Evolutionary conservation across 441 rosid genomes (phyloP), one percentile per base, ranked within the genome.

Genomic region (Adansonia grandidieri): DNA sequence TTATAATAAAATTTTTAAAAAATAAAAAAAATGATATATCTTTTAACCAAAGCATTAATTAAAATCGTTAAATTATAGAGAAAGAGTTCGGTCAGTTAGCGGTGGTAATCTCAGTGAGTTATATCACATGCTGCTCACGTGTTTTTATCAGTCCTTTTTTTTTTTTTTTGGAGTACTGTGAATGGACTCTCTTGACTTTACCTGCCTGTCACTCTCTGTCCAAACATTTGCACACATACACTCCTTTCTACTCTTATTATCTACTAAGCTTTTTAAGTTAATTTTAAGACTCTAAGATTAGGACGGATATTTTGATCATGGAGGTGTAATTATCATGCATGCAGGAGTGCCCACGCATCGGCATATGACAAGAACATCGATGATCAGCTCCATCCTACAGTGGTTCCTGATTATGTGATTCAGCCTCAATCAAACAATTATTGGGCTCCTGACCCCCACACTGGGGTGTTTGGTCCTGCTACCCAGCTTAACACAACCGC

Each of bases 371-470:
- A 92, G 93, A 92, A 94, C 89, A 60, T 82, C 45, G 98, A 94
- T 19, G 95, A 94, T 51, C 90, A 85, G 13, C 74, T 84, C 63
- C 88, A 47, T 9, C 85, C 97, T 4, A 70, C 78, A 61, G 77
- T 79, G 60, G 97, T 92, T 15, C 92, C 96, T 37, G 98, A 94
- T 44, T 86, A 92, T 56, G 84, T 94, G 74, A 87, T 94, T 72
- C 75, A 87, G 82, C 89, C 91, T 9, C 78, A 83, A 42, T 85
- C 97, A 4, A 93, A 91, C 17, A 85, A 94, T 74, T 94, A 94
- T 78, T 94, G 98, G 97, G 92, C 89, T 17, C 98, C 98, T 1
- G 90, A 94, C 79, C 98, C 97, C 0, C 87, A 83, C 65, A 94
- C 98, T 11, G 98, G 97, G 71, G 95, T 94, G 28, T 94, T 94